Evolutionary conservation across 148 eudicot genomes (phyloP), one percentile per base, ranked within the genome.

Genomic region (Vaccinium darrowii): DNA sequence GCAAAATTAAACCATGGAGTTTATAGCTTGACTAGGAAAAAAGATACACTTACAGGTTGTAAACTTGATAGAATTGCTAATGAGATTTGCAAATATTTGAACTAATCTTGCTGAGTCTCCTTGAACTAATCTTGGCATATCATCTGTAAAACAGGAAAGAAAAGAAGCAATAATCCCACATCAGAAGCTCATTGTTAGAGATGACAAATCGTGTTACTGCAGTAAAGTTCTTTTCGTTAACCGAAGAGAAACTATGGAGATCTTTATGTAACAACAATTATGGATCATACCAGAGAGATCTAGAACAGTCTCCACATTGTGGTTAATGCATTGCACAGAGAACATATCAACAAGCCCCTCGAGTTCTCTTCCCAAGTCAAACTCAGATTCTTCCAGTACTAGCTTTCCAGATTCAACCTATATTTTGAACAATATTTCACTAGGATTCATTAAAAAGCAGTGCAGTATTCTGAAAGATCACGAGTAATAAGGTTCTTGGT

Each of bases 371-470:
- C 96, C 95, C 88, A 97, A 88, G 90, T 95, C 93, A 87, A 95
- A 97, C 75, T 94, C 98, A 54, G 96, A 86, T 89, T 92, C 94
- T 87, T 97, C 99, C 82, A 97, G 89, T 82, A 94, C 93, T 65
- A 97, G 92, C 87, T 95, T 97, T 79, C 99, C 99, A 62, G 99
- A 93, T 88, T 97, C 99, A 65, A 97, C 99, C 99, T 96, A 90
- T 56, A 82, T 21, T 73, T 67, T 54, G 83, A 53, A 12, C 23
- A 72, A 67, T 19, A 19, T 7, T 76, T 53, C 57, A 71, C 39
- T 7, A 73, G 54, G 51, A 33, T 10, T 53, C 57, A 53, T 49
- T 21, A 47, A 56, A 51, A 39, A 51, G 11, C 72, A 30, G 10
- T 62, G 82, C 62, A 51, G 30, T 83, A 53, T 13, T 36, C 71